These are phyloP conservation scores for Penicillium pulvis DNA, from an alignment of 495 filamentous ascomycete genomes.

Conservation along the genomic window DNA sequence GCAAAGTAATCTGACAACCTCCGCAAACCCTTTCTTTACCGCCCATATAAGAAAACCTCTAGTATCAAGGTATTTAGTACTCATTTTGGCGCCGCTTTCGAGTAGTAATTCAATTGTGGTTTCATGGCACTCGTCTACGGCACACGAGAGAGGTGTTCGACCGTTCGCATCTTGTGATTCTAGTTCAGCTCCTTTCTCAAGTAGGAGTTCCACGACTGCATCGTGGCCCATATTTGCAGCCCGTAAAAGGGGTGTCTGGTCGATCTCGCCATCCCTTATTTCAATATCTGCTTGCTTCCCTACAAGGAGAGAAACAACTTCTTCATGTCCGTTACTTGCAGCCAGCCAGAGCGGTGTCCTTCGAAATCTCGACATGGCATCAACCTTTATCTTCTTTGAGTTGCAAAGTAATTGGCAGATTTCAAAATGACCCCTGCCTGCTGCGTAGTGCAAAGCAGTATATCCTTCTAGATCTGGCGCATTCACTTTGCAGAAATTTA, in stretches of 20 bases:
- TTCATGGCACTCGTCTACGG: not conserved
- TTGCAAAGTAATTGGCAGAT: not conserved
- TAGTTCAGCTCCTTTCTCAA: not conserved
- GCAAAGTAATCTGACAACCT: not conserved
- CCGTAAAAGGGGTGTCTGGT: not conserved
- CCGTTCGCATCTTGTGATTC: not conserved
- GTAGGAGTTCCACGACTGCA: not conserved
- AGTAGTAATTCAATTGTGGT: not conserved
- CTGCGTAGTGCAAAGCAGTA: constrained; percentile 4
- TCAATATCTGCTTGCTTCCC: not conserved
- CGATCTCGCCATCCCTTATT: not conserved
- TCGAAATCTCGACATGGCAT: not conserved
- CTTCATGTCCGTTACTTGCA: not conserved
- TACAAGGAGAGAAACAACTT: not conserved
- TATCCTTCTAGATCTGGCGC: not conserved
- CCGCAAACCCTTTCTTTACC: not conserved
- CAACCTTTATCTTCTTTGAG: not conserved
- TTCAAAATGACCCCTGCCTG: not conserved
- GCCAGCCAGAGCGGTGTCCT: not conserved
- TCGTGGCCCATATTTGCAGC: not conserved
- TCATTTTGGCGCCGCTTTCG: not conserved
- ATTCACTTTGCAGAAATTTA: not conserved
- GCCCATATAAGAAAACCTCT: not conserved
- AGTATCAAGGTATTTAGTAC: no score
- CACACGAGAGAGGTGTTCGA: not conserved